Percentiles rank a stretch among this genome's conserved stretches.
Conservation (phyloP, 2,329 filamentous ascomycete species). For the Boeremia lycopersici region DNA sequence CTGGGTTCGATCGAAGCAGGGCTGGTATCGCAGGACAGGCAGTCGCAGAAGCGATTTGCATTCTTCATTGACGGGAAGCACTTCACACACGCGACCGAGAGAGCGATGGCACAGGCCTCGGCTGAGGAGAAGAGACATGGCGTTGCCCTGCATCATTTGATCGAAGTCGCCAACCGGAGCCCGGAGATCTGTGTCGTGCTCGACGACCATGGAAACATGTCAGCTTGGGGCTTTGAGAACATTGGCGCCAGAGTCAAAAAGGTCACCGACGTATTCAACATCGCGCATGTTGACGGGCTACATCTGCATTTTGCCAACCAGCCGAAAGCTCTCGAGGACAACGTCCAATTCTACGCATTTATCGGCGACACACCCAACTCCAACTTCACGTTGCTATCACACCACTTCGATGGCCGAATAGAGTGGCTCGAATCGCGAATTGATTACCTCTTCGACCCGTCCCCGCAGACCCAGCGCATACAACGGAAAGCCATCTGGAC, state of each 20-base stretch:
- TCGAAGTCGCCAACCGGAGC: constrained; percentile 81
- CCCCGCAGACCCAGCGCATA: constrained; percentile 63
- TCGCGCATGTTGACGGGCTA: constrained; percentile 75
- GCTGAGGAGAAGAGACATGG: constrained; percentile 64
- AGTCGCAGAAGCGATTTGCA: constrained; percentile 64
- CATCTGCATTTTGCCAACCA: constrained; percentile 47
- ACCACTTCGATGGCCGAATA: constrained; percentile 85
- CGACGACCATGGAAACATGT: constrained; percentile 84
- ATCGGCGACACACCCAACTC: constrained; percentile 67
- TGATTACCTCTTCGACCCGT: constrained; percentile 79
- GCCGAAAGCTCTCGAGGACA: constrained; percentile 50
- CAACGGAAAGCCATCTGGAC: constrained; percentile 73
- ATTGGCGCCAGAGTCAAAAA: constrained; percentile 72
- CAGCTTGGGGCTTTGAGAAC: constrained; percentile 90
- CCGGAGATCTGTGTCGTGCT: constrained; percentile 88
- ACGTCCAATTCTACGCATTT: constrained; percentile 76
- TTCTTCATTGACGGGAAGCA: constrained; percentile 85
- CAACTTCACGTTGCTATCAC: constrained; percentile 74
- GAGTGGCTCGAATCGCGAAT: constrained; percentile 80
- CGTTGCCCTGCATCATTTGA: constrained; percentile 81
- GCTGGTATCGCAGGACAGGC: constrained; percentile 47
- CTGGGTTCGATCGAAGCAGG: constrained; percentile 69
- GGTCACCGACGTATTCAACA: constrained; percentile 77
- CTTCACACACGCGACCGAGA: constrained; percentile 77
- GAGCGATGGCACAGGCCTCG: constrained; percentile 69